Conservation (phyloP, 345 rosid genomes). For the Eucalyptus leucophloia region DNA sequence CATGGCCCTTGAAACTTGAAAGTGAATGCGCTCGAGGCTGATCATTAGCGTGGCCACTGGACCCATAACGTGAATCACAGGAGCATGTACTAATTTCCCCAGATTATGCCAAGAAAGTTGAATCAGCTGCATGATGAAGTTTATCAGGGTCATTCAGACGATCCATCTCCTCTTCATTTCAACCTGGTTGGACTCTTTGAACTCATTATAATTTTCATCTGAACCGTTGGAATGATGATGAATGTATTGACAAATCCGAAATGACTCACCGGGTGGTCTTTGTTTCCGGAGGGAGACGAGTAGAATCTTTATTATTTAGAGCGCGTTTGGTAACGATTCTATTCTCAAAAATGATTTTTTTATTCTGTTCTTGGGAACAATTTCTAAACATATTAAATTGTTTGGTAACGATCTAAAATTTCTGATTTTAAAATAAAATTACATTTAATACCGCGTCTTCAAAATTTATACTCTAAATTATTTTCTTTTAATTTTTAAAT, state of each 20-base stretch:
- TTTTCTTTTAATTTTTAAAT: too few relatives aligned
- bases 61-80: background rate
- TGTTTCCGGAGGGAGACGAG: background rate
- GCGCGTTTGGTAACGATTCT: rapidly evolving
- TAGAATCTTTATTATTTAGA: background rate
- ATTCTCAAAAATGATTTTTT: rapidly evolving
- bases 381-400: too few relatives aligned
- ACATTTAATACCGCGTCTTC: rapidly evolving
- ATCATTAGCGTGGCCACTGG: background rate
- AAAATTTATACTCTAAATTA: too few relatives aligned
- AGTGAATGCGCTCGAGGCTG: background rate
- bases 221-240: background rate
- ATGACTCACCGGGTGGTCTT: background rate
- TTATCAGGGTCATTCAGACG: background rate
- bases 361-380: rapidly evolving
- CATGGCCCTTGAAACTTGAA: background rate
- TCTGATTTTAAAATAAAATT: rapidly evolving
- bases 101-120: background rate
- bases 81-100: background rate
- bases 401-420: too few relatives aligned
- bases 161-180: background rate
- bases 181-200: background rate
- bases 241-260: background rate
- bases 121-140: background rate
- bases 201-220: background rate